Base-by-base conservation (phyloP, 768 basidiomycete genomes). In the Termitomyces sp. region DNA sequence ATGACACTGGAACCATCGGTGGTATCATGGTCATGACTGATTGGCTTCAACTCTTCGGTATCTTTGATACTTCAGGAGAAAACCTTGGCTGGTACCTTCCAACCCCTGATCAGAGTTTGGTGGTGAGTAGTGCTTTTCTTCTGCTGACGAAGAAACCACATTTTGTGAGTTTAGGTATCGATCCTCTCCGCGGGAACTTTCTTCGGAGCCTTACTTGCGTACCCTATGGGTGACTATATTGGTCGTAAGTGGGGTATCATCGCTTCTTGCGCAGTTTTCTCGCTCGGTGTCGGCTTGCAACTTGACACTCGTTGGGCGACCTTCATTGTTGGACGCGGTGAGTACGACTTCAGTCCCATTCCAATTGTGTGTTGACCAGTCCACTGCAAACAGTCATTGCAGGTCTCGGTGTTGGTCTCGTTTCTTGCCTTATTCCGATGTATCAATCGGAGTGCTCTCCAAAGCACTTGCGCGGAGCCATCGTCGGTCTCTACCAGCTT, bases 181-280 rank as follows among this genome's bases (percentile, higher is more conserved):
- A 89, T 92, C 68, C 84, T 93, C 40, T 93, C 91, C 8, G 91
- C 88, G n/a, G 93, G 93, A 63, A 94, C 92, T 34, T 92, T 94
- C 80, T 86, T 91, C 64, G 92, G 88, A 70, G 86, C 86, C 20
- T 78, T 92, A 43, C 63, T 78, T 40, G 76, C 71, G 54, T 79
- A 72, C 40, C 77, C 76, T 42, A 65, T 71, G 57, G 86, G 70
- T 61, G 78, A 71, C 60, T 65, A 83, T 40, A 88, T 90, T 17
- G 81, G 90, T 15, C 71, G 71, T 36, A 79, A 77, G 67, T 76
- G 74, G 74, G 72, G 88, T 45, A 88, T 93, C 74, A 75, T 84
- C 60, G 50, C 84, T 10, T 89, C 85, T 1, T 87, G 87, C 65
- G 66, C 76, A 48, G 68, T 85, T 50, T 94, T 91, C 80, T 74